These are phyloP conservation scores for Candida fluviatilis DNA, from an alignment of 805 yeast species.

Conservation along the genomic window DNA sequence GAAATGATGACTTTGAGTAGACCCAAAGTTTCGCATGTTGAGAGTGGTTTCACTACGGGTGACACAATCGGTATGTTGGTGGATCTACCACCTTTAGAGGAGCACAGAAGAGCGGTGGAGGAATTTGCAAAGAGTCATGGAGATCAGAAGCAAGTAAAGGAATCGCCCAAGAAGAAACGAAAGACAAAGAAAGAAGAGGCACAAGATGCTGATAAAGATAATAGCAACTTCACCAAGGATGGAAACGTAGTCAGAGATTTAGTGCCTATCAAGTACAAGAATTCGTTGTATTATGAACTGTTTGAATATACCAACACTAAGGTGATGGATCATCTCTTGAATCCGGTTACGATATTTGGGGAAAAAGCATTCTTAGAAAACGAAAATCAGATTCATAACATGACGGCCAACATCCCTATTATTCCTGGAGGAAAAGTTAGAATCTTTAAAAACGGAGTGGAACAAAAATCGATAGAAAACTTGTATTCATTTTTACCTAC, in stretches of 20 bases:
- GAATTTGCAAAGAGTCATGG: constrained; percentile 15
- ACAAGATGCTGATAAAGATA: constrained; percentile 10
- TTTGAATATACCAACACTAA: constrained; percentile 71
- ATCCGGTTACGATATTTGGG: constrained; percentile 69
- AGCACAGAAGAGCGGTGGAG: constrained; percentile 41
- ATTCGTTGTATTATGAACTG: constrained; percentile 76
- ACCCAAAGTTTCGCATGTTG: constrained; percentile 50
- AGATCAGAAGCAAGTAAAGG: constrained; percentile 7
- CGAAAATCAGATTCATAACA: constrained; percentile 11
- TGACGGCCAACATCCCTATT: constrained; percentile 38
- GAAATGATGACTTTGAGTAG: constrained; percentile 74
- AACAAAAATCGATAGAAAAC: constrained; percentile 63
- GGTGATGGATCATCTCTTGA: constrained; percentile 67
- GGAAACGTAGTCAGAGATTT: constrained; percentile 70
- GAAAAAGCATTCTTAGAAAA: constrained; percentile 57
- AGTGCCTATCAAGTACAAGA: constrained; percentile 79
- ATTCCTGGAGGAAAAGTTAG: constrained; percentile 57
- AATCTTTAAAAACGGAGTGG: constrained; percentile 75
- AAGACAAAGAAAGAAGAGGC: constrained; percentile 15
- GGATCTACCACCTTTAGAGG: constrained; percentile 53
- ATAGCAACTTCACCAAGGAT: constrained; percentile 15
- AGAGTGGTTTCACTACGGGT: constrained; percentile 57
- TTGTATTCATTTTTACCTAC: constrained; percentile 80
- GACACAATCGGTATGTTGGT: constrained; percentile 81
- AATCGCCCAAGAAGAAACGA: constrained; percentile 11